Base-by-base conservation (phyloP, 352 stramenopile species). In the Phytophthora meadii region DNA sequence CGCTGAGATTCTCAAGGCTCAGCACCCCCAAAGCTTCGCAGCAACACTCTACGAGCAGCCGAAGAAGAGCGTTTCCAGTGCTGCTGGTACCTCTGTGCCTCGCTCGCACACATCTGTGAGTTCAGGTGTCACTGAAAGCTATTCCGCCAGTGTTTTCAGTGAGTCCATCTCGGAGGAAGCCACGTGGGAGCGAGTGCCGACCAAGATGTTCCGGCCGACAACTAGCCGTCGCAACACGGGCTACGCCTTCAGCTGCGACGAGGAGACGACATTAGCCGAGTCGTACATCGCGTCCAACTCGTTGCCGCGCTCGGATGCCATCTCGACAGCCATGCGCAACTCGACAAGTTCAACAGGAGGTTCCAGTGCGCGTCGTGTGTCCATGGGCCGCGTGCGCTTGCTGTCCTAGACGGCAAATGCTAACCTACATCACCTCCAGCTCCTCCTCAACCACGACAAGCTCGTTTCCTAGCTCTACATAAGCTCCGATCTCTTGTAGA, bases 261-360 rank as follows among this genome's bases (percentile, higher is more conserved):
- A 94, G 49, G 82, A 91, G 59, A 94, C 87, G 44, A 93, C 87
- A 41, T 54, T 92, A 14, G 87, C 82, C 45, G 87, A 94, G 72
- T 92, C 82, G 61, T 92, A 92, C 69, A 94, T 94, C 46, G 86
- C 86, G 15, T 93, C 86, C 12, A 93, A 90, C 63, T 90, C 81
- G 63, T 59, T 89, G 49, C 78, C 78, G n/a, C 72, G 77, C 25
- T 89, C 84, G 17, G 80, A 92, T 22, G 84, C 84, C 39, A 76
- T 90, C 47, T 77, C 78, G 8, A 78, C 78, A 10, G 84, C 84
- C 11, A 77, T 88, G 53, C 81, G 84, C 39, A 90, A 90, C 52
- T 90, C 84, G 14, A 58, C 61, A 1, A 59, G 66, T 12, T 69
- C 36, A 3, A 48, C 34, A 34, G 63, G 68, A 49, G 57, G 55